phyloP scores from a whole-genome alignment of 2,329 filamentous ascomycete species.

The Fusarium sp. region DNA sequence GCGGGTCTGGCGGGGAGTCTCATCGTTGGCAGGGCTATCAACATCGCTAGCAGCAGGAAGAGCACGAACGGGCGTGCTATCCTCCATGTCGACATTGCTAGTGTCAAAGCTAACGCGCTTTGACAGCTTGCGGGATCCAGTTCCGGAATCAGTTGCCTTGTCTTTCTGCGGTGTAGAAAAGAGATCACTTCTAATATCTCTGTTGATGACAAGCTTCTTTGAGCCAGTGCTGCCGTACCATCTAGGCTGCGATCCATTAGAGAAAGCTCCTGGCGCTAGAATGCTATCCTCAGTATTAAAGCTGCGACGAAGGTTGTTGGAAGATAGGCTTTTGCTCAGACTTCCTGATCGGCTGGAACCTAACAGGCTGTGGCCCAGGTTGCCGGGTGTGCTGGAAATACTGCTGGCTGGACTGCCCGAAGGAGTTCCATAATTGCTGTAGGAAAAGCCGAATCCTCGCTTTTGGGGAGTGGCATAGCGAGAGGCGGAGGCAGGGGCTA shows the following conservation, averaged over 20 bases:
- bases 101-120: constrained; percentile 96
- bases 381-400: constrained; percentile 74
- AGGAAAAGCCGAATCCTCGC: constrained; percentile 90
- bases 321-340: constrained; percentile 88
- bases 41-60: constrained; percentile 53
- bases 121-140: constrained; percentile 68
- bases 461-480: constrained; percentile 87
- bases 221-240: constrained; percentile 77
- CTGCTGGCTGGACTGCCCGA: constrained; percentile 75
- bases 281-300: constrained; percentile 89
- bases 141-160: constrained; percentile 57
- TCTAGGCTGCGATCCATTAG: constrained; percentile 72
- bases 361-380: constrained; percentile 73
- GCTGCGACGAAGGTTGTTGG: constrained; percentile 84
- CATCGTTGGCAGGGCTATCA: constrained; percentile 50
- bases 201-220: constrained; percentile 94
- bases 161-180: constrained; percentile 72
- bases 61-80: constrained; percentile 52
- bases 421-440: constrained; percentile 90
- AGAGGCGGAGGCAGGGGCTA: constrained; percentile 83
- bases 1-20: constrained; percentile 65
- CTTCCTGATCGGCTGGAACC: constrained; percentile 76
- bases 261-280: constrained; percentile 86
- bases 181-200: constrained; percentile 80
- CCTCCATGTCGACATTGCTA: constrained; percentile 59